Evolutionary conservation across 2,329 filamentous ascomycete genomes (phyloP).

Genomic region (Verticillium nubilum): DNA sequence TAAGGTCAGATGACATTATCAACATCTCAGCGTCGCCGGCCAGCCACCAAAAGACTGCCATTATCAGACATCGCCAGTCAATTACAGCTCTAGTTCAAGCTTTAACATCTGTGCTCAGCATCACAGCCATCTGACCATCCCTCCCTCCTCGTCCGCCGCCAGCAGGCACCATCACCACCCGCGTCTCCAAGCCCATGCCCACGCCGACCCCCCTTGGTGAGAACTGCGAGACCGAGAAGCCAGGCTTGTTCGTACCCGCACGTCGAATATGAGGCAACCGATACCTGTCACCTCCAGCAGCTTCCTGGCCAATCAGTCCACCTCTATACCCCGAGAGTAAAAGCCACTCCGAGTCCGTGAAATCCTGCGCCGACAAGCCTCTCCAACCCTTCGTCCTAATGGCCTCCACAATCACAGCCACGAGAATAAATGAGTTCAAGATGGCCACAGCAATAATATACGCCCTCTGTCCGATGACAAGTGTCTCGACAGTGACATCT

Average conservation of each 20-base stretch:
- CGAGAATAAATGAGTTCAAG: not conserved
- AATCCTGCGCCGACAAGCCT: not conserved
- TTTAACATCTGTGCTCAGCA: not conserved
- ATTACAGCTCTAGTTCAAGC: not conserved
- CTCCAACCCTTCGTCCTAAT: conserved; percentile 2
- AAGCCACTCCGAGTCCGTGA: not conserved
- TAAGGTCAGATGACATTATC: too few relatives aligned
- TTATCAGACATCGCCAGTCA: too few relatives aligned
- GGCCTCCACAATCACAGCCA: not conserved
- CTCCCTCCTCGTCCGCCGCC: not conserved
- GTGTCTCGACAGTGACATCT: conserved; percentile 11
- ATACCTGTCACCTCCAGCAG: not conserved
- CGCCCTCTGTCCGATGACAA: conserved; percentile 3
- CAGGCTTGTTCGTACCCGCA: not conserved
- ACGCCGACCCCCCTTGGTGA: not conserved
- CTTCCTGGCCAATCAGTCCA: not conserved
- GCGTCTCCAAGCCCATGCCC: not conserved
- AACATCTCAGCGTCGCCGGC: too few relatives aligned
- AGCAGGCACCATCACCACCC: not conserved
- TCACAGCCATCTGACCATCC: not conserved
- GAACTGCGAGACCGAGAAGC: not conserved
- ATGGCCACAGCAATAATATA: conserved; percentile 1
- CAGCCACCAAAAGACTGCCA: too few relatives aligned
- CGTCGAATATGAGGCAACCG: not conserved
- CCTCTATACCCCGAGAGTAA: not conserved